Evolutionary conservation across 352 stramenopile genomes (phyloP).

Genomic region (Paralagenidium karlingii): DNA sequence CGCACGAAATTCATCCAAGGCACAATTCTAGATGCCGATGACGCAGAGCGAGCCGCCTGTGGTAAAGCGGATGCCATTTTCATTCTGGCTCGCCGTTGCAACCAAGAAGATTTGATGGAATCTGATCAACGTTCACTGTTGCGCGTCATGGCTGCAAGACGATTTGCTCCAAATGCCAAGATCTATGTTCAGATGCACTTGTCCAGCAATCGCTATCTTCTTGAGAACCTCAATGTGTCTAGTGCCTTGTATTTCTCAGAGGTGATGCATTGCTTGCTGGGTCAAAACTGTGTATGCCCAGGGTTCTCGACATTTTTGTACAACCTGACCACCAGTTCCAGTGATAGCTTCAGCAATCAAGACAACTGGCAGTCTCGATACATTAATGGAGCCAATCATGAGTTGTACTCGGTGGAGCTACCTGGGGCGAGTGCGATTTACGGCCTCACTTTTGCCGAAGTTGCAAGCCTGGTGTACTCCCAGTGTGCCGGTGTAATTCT

Average conservation of each 20-base stretch:
- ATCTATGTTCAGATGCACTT: slow-evolving; percentile 72
- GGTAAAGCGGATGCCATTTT: slow-evolving; percentile 59
- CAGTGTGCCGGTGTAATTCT: slow-evolving; percentile 67
- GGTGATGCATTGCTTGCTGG: slow-evolving; percentile 65
- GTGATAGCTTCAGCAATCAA: slow-evolving; percentile 14
- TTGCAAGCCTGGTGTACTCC: slow-evolving; percentile 61
- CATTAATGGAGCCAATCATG: slow-evolving; percentile 53
- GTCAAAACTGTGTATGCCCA: slow-evolving; percentile 75
- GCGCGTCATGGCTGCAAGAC: slow-evolving; percentile 63
- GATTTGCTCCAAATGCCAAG: slow-evolving; percentile 27
- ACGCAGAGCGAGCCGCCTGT: slow-evolving; percentile 57
- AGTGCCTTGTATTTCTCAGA: slow-evolving; percentile 74
- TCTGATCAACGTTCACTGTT: slow-evolving; percentile 75
- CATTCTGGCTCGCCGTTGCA: slow-evolving; percentile 48
- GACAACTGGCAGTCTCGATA: slow-evolving; percentile 64
- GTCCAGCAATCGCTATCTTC: slow-evolving; percentile 56
- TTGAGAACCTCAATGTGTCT: slow-evolving; percentile 64
- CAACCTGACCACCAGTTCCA: slow-evolving; percentile 73
- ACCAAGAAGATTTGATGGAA: slow-evolving; percentile 46
- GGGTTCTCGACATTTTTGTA: slow-evolving; percentile 83
- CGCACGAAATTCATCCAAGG: slow-evolving; percentile 72
- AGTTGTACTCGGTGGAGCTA: slow-evolving; percentile 65
- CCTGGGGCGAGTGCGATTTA: slow-evolving; percentile 33
- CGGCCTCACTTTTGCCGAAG: slow-evolving; percentile 66
- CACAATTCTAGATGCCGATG: slow-evolving; percentile 65